Evolutionary conservation across 495 filamentous ascomycete species (phyloP), one percentile per base, ranked within the genome.

Genomic region (Podospora anserina): DNA sequence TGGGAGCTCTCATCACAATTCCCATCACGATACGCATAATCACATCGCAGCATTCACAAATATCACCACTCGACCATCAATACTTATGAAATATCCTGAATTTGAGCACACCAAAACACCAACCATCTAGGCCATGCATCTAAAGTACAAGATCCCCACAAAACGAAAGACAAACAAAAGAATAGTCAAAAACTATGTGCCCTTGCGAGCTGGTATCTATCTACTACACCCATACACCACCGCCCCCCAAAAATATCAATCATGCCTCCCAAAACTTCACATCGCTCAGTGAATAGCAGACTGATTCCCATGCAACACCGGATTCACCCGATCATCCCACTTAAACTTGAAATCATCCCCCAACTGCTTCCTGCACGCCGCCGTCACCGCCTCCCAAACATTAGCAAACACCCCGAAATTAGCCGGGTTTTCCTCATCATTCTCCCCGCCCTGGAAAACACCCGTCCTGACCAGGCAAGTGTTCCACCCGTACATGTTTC

Each of bases 371-470:
- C 96, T 85, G 81, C 97, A 92, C 74, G 97, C 94, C 84, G 97
- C 90, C 78, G 97, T 94, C 73, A 97, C 94, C 72, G 97, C 97
- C 70, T 90, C 85, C 55, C 92, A 88, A 74, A 97, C 94, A 69
- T 88, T 87, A 65, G 80, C 76, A 83, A 92, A 97, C 63, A 99
- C 86, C 39, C 95, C 95, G 78, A 97, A 89, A 79, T 92, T 92
- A 68, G 95, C 94, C 16, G 95, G 95, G 77, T 97, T 93, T 71
- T 94, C 93, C 81, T 98, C 95, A 78, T 99, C 96, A 59, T 88
- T 86, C 67, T 91, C 88, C 20, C 96, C 82, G 34, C 82, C 78
- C 62, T 80, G 77, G 73, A 81, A 84, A 13, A 85, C 81, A 66
- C 85, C 84, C 0, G 83, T 79, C 27, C 90, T 88, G 67, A 98